These are phyloP conservation scores for Aureobasidium sp. DNA, from an alignment of 2,329 filamentous ascomycete genomes.

Conservation along the genomic window DNA sequence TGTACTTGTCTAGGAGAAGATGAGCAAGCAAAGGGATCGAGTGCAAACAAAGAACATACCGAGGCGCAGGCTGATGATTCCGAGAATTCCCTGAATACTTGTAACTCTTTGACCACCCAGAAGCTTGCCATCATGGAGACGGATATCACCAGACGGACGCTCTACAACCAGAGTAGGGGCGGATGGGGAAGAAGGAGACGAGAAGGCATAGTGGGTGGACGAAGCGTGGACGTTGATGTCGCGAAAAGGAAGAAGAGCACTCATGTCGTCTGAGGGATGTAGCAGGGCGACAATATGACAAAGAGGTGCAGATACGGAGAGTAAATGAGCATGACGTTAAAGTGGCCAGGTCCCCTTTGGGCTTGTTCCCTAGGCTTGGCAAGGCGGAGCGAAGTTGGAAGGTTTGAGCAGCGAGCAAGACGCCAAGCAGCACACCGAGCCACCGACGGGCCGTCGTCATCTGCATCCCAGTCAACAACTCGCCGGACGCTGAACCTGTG, in stretches of 20 bases:
- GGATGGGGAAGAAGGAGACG: slow-evolving; percentile 85
- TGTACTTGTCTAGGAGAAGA: slow-evolving; percentile 73
- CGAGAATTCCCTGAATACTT: slow-evolving; percentile 89
- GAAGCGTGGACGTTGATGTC: slow-evolving; percentile 97
- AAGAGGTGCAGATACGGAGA: neutral
- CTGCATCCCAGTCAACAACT: neutral
- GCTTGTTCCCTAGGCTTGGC: neutral
- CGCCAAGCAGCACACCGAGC: neutral
- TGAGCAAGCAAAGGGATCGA: neutral
- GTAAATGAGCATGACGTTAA: neutral
- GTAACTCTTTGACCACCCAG: slow-evolving; percentile 75
- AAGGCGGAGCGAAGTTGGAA: neutral
- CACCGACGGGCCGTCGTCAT: slow-evolving; percentile 1
- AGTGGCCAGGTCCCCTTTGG: neutral
- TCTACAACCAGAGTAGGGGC: slow-evolving; percentile 83
- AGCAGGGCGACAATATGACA: neutral
- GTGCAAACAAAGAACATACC: slow-evolving; percentile 45
- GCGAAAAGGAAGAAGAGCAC: slow-evolving; percentile 62
- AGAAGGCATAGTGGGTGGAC: slow-evolving; percentile 88
- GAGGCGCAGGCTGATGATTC: slow-evolving; percentile 85
- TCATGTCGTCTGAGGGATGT: slow-evolving; percentile 32
- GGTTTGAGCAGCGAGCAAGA: slow-evolving; percentile 1
- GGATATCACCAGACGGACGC: slow-evolving; percentile 81
- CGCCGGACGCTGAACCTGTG: neutral
- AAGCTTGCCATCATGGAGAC: slow-evolving; percentile 70